Percentiles rank a stretch among this genome's conserved stretches.
phyloP scores from a whole-genome alignment of 108 stramenopile genomes.

The Pelagomonas calceolata region DNA sequence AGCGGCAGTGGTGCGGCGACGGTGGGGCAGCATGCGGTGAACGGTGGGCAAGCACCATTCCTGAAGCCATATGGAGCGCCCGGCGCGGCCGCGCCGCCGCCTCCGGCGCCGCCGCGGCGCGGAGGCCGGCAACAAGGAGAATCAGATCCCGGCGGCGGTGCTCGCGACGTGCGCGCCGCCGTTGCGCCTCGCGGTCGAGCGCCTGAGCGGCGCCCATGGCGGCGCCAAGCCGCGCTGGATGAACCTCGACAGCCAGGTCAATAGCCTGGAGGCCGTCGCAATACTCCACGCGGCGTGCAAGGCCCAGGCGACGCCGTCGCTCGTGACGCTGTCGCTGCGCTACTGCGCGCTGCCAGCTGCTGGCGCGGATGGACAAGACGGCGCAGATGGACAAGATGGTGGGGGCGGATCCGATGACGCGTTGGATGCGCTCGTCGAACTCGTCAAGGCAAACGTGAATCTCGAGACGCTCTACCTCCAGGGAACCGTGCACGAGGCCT shows the following conservation, averaged over 20 bases:
- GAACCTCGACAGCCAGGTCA: not conserved
- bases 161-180: too few species aligned
- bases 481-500: too few species aligned
- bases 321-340: not conserved
- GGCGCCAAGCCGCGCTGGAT: not conserved
- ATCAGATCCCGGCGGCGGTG: too few species aligned
- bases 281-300: not conserved
- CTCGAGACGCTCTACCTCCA: slow-evolving; percentile 1
- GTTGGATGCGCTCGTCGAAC: not conserved
- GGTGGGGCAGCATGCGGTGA: too few species aligned
- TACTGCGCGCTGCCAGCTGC: not conserved
- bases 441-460: not conserved
- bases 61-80: too few species aligned
- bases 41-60: too few species aligned
- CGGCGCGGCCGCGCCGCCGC: too few species aligned
- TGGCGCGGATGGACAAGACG: too few species aligned
- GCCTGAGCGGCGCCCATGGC: not conserved
- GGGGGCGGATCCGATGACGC: not conserved
- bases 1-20: too few species aligned
- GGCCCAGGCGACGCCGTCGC: not conserved
- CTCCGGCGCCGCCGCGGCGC: too few species aligned
- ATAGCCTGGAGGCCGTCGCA: not conserved
- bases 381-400: too few species aligned
- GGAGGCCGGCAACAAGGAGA: too few species aligned
- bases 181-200: not conserved